Percentiles rank a stretch among this genome's conserved stretches.
Conservation (phyloP, 2,329 filamentous ascomycete genomes). For the Fusarium temperatum region DNA sequence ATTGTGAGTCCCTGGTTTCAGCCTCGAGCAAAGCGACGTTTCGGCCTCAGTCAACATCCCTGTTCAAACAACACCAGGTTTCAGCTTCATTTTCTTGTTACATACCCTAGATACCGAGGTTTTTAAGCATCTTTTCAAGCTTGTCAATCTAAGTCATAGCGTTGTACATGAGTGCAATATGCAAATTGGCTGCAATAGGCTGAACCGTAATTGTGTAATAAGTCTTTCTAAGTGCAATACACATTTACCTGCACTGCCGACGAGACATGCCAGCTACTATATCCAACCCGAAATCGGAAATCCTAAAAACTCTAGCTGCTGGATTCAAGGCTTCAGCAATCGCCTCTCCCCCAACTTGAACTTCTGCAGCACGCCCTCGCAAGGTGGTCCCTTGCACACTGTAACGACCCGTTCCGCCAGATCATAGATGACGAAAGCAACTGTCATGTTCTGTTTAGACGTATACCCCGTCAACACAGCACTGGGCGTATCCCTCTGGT, state of each 20-base stretch:
- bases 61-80: background rate
- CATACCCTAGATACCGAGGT: rapidly evolving
- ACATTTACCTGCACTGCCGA: rapidly evolving
- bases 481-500: background rate
- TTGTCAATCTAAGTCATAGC: rapidly evolving
- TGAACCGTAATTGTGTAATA: no score
- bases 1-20: background rate
- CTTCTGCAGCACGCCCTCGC: background rate
- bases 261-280: background rate
- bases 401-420: background rate
- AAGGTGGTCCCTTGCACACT: background rate
- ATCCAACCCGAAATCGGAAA: rapidly evolving
- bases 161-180: background rate
- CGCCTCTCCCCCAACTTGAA: background rate
- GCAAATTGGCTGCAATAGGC: rapidly evolving
- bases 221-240: background rate
- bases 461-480: background rate
- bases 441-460: background rate
- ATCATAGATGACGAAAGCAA: background rate
- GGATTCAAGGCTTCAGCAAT: rapidly evolving
- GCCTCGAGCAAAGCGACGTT: background rate
- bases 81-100: background rate
- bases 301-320: rapidly evolving
- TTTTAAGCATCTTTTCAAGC: background rate
- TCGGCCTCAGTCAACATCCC: background rate